A percentile compares a stretch with the other conserved stretches of the same genome.
phyloP scores from a whole-genome alignment of 495 filamentous ascomycete genomes.

The Tuber indicum region DNA sequence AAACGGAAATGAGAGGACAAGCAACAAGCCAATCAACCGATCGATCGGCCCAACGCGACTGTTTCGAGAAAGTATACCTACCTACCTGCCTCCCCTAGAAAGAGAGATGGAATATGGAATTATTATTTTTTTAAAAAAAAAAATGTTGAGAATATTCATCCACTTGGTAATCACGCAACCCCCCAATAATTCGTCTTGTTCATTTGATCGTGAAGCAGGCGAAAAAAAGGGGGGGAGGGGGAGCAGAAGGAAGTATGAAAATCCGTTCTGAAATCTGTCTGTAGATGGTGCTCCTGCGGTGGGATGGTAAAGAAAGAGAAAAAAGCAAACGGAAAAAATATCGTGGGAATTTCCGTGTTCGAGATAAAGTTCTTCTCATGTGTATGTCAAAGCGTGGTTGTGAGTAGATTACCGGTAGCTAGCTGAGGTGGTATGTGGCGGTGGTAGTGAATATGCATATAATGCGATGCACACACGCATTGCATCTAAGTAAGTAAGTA shows the following conservation, averaged over 20 bases:
- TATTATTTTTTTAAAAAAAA: too few relatives aligned
- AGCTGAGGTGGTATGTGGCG: neutral
- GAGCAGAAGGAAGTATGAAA: neutral
- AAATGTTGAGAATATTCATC: neutral
- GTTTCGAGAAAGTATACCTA: neutral
- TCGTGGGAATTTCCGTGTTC: neutral
- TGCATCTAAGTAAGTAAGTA: neutral
- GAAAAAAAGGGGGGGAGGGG: neutral
- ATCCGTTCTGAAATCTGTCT: neutral
- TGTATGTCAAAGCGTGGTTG: neutral
- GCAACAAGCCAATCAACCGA: neutral
- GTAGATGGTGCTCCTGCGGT: neutral
- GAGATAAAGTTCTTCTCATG: neutral
- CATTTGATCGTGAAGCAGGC: neutral
- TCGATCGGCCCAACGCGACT: neutral
- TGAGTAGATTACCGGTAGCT: neutral
- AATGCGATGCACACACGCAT: neutral
- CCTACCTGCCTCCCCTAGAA: neutral
- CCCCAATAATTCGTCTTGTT: neutral
- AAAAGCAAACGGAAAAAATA: neutral
- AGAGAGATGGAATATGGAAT: neutral
- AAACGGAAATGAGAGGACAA: neutral
- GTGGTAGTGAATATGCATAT: neutral
- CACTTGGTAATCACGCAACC: neutral
- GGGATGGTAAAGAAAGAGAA: neutral